Evolutionary conservation across 2,329 filamentous ascomycete genomes (phyloP).

Genomic region (Penicillium sp.): DNA sequence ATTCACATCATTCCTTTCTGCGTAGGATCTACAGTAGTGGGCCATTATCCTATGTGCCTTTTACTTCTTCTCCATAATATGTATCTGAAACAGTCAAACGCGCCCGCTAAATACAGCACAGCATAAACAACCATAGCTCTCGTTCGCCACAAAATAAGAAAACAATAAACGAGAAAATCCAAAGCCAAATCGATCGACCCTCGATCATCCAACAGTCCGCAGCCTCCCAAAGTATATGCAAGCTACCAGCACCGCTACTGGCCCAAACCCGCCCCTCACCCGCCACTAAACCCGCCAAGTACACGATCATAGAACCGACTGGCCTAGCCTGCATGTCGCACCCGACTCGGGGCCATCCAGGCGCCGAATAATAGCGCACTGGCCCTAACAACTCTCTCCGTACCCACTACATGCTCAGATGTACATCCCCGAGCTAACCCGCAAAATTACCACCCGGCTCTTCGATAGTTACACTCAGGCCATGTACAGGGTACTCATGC

Average conservation of each 20-base stretch:
- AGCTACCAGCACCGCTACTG: neutral
- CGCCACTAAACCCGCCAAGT: conserved; percentile 9
- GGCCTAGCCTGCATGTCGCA: conserved; percentile 18
- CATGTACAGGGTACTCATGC: neutral
- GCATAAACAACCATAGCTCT: neutral
- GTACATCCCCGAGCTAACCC: neutral
- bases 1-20: neutral
- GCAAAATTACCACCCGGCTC: neutral
- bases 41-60: neutral
- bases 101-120: neutral
- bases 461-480: neutral
- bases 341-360: conserved; percentile 16
- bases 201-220: neutral
- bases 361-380: conserved; percentile 6
- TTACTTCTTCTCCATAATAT: neutral
- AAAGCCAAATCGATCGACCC: neutral
- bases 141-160: neutral
- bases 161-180: neutral
- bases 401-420: neutral
- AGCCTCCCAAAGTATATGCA: conserved; percentile 1
- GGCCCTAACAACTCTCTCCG: neutral
- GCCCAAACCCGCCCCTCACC: neutral
- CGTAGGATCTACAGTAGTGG: neutral
- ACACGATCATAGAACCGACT: conserved; percentile 19
- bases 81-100: neutral